Evolutionary conservation across 2,329 filamentous ascomycete species (phyloP), one percentile per base, ranked within the genome.

Genomic region (Ophiostoma quercus): DNA sequence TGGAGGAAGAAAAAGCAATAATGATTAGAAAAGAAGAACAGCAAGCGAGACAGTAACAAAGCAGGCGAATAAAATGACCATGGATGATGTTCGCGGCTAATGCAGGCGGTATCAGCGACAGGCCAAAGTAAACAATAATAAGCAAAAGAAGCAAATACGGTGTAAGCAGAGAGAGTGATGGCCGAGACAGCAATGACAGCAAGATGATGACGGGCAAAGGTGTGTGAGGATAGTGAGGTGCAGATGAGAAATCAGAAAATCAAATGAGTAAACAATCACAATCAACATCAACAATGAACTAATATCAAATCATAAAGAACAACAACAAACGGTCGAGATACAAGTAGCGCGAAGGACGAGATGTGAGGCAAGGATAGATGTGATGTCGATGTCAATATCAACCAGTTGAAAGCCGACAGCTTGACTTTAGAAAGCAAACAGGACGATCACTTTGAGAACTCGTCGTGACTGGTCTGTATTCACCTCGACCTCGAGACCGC

Each of bases 101-200:
- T 57, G 51, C 51, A 57, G n/a, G 22, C 9, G n/a, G 51, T 57
- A 11, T 25, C 51, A 57, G 51, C 16, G 22, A 57, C 25, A 57
- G 51, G n/a, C 16, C 51, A 57, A 57, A 57, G 51, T 25, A 57
- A 57, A 57, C 51, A 57, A 51, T 14, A 41, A 41, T 14, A 41
- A 41, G 12, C 9, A 25, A 57, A 25, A 41, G 9, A 41, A 41
- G 39, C 16, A 47, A 57, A 25, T 25, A 34, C 34, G 8, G 8
- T 34, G 34, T 34, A 25, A 57, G 51, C 51, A 57, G 47, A 57
- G 7, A 25, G 4, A 57, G 16, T 14, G 51, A 25, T 25, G 22
- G 51, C 51, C 51, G 51, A 57, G 51, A 57, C 51, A 57, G 22
- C 51, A 57, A 57, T 57, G 8, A 57, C 51, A 57, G 22, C 51